Base-by-base conservation (phyloP, 495 filamentous ascomycete species). In the Podospora pseudopauciseta region DNA sequence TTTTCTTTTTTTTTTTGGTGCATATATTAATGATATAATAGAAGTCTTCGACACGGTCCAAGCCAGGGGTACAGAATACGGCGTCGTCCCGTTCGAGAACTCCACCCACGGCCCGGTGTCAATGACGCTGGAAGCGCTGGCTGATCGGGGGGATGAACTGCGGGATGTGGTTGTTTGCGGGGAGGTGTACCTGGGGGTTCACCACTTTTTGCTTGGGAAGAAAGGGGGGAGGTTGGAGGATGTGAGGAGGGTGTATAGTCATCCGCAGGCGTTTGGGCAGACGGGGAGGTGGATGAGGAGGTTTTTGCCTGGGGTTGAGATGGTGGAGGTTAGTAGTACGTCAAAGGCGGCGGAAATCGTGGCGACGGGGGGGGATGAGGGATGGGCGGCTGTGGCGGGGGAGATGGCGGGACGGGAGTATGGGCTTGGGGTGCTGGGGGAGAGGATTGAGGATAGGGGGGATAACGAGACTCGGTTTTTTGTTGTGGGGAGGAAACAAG, bases 31-130 rank as follows among this genome's bases (percentile, higher is more conserved):
- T 23, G 20, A 23, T 23, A 23, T 23, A 68, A 54, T 59, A 86
- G 93, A 94, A 68, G 87, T 96, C 69, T 97, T 98, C 77, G 81
- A 85, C 34, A 83, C 86, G 18, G 89, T 97, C 20, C 93, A 97
- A 77, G 81, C 84, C 16, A 78, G 85, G 67, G 67, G 76, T 26
- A 84, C 85, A 0, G 77, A 83, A 67, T 90, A 87, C 73, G 94
- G 93, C 68, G 91, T 99, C 4, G 91, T 97, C 18, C 95, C 95
- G 32, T 94, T 96, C 80, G 95, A 99, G 78, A 99, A 99, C 79
- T 94, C 90, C 11, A 93, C 93, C 71, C 96, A 97, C 79, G 95
- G 95, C 69, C 88, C 89, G 57, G 96, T 99, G 55, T 87, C 94
- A 27, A 87, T 89, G 75, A 97, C 93, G 0, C 86, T 99, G 7